Conservation (phyloP, 805 yeast species). For the Groenewaldozyma salmanticensis region DNA sequence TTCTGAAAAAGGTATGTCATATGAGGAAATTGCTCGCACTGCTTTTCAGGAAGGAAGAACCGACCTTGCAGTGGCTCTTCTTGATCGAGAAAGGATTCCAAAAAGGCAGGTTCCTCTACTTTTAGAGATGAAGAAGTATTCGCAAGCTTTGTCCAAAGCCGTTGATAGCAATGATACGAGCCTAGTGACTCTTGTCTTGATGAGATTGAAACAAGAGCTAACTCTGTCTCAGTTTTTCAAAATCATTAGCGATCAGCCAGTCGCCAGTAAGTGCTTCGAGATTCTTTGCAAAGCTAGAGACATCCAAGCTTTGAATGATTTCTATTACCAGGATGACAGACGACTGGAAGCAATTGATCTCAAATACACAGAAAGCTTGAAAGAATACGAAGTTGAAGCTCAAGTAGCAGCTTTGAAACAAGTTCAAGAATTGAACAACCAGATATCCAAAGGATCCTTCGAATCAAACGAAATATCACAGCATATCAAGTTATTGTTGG, state of each 20-base stretch:
- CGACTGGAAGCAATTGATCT: constrained; percentile 37
- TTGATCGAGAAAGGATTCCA: constrained; percentile 56
- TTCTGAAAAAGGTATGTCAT: constrained; percentile 35
- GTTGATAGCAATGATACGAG: constrained; percentile 53
- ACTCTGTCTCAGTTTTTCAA: constrained; percentile 62
- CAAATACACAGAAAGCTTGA: constrained; percentile 26
- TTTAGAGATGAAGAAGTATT: constrained; percentile 62
- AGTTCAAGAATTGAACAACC: constrained; percentile 26
- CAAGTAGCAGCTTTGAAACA: constrained; percentile 21
- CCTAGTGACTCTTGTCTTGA: constrained; percentile 47
- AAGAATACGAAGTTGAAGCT: constrained; percentile 11
- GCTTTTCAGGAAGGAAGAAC: constrained; percentile 79
- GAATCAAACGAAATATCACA: constrained; percentile 36
- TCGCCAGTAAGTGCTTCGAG: constrained; percentile 35
- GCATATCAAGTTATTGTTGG: constrained; percentile 33
- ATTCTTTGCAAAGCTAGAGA: constrained; percentile 27
- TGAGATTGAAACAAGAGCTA: constrained; percentile 44
- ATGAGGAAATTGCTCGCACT: constrained; percentile 46
- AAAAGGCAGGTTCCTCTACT: constrained; percentile 53
- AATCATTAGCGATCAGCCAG: constrained; percentile 40
- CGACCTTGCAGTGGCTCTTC: constrained; percentile 54
- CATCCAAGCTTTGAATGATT: constrained; percentile 38
- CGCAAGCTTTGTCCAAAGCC: constrained; percentile 57
- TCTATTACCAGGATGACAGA: constrained; percentile 56
- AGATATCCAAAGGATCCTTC: constrained; percentile 27